Base-by-base conservation (phyloP, 2,329 filamentous ascomycete species). In the Fusarium ambrosium region DNA sequence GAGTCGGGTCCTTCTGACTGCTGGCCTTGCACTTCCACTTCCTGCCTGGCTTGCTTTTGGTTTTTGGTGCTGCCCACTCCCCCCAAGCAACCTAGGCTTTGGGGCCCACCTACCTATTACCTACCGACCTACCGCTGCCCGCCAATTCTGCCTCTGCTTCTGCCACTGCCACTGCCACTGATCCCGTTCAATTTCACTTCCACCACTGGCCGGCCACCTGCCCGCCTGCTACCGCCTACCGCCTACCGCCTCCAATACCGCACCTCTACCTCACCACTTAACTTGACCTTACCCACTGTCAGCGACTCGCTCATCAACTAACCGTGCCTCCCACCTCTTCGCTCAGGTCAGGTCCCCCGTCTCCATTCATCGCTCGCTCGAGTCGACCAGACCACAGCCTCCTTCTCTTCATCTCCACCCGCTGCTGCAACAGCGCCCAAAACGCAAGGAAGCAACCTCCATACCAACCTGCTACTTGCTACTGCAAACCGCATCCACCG, bases 381-480 rank as follows among this genome's bases (percentile, higher is more conserved):
- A 37, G 61, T 62, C 63, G 24, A 61, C 69, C 66, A 61, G 24
- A 61, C 69, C 66, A 61, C 62, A 66, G 69, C 61, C 69, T 75
- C 69, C 65, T 66, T 64, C 63, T 70, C 63, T 73, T 66, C 73
- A 61, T 62, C 73, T 75, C 70, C 70, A 60, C 72, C 64, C 39
- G 69, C 71, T 74, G 72, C 62, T 75, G 72, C 65, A 72, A 41
- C 68, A 64, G 68, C 59, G 43, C 64, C 68, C 43, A 69, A 64
- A 65, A 68, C 72, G 61, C 48, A 51, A 29, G 43, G 43, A 48
- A 48, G 43, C 43, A 66, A 72, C 69, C 72, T 74, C 72, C 65
- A 75, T 75, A 75, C 72, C 71, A 64, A 74, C 72, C 72, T 64
- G 69, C 69, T 66, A 72, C 69, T 70, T 70, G 62, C 62, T 72